Evolutionary conservation across 2,329 filamentous ascomycete genomes (phyloP), one percentile per base, ranked within the genome.

Genomic region (Pseudocercospora eumusae): DNA sequence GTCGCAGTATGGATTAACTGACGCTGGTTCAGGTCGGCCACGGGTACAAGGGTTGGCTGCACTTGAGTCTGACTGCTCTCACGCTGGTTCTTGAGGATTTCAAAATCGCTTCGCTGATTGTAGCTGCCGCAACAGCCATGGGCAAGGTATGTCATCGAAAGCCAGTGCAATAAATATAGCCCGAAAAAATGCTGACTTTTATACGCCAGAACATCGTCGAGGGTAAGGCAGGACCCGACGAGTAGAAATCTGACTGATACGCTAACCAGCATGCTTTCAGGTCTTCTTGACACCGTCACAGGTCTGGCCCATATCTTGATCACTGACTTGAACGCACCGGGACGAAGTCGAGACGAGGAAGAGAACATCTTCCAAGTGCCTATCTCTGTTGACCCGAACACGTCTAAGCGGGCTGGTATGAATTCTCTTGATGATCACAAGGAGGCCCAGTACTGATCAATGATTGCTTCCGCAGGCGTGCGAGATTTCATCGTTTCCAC

Each of bases 291-390:
- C 5, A 47, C 44, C 1, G 44, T 47, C 4, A 47, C 44, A 11
- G 44, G 44, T 9, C 13, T 47, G 9, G 18, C 44, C 18, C 44
- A 47, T 18, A 47, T 69, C 40, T 65, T 70, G 33, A 47, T 56
- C 44, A 57, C 53, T 49, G 68, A 70, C 58, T 45, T 64, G 44
- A 86, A 86, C 71, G 78, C 79, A 47, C 77, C 81, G 64, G 71
- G 73, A 20, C 64, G 73, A 0, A 53, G 56, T 0, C 79, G 83
- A 23, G 84, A 87, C 69, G 72, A 72, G 18, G 68, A 73, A 2
- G 77, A 80, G 28, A 81, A 78, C 0, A 76, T 83, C 40, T 87
- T 83, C 70, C 84, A 88, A 66, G 81, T 88, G 4, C 85, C 86
- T 3, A 71, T 88, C 31, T 78, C 80, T 0, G 82, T 83, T 64